Base-by-base conservation (phyloP, 495 filamentous ascomycete genomes). In the Trichoderma reesei region DNA sequence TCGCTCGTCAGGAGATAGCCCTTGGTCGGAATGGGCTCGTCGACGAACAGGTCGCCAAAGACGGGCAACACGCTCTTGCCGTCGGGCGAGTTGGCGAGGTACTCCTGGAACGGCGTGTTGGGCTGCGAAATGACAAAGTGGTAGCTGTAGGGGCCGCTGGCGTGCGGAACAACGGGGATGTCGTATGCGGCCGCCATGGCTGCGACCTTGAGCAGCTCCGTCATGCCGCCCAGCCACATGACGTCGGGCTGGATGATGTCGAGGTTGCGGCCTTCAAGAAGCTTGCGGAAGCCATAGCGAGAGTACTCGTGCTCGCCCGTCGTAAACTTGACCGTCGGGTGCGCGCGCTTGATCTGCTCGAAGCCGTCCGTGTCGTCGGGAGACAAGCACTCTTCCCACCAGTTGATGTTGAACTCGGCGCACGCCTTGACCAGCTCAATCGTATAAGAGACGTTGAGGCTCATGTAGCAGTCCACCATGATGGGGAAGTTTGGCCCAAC, bases 391-490 rank as follows among this genome's bases (percentile, higher is more conserved):
- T 96, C 92, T 79, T 96, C 92, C 90, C 90, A 96, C 92, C 92
- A 96, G 78, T 96, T 88, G 72, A 96, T 93, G 75, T 94, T 83
- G 64, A 96, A 83, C 48, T 91, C 85, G 63, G 87, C 75, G 62
- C 86, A 88, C 59, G 88, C 88, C 74, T 91, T 89, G 42, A 88
- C 92, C 13, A 96, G 80, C 73, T 96, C 87, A 66, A 96, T 95
- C 1, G 90, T 95, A 76, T 96, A 96, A 5, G 89, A 79, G 31
- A 96, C 92, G 68, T 90, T 96, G 66, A 96, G 79, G 63, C 88
- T 90, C 92, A 96, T 96, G 77, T 96, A 96, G 81, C 92, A 96
- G 76, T 96, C 92, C 3, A 96, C 92, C 79, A 92, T 92, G 61
- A 96, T 82, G 16, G 92, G 92, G 71, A 92, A 96, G 72, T 96